Evolutionary conservation across 805 yeast species (phyloP).

Genomic region (Candida peoriensis): DNA sequence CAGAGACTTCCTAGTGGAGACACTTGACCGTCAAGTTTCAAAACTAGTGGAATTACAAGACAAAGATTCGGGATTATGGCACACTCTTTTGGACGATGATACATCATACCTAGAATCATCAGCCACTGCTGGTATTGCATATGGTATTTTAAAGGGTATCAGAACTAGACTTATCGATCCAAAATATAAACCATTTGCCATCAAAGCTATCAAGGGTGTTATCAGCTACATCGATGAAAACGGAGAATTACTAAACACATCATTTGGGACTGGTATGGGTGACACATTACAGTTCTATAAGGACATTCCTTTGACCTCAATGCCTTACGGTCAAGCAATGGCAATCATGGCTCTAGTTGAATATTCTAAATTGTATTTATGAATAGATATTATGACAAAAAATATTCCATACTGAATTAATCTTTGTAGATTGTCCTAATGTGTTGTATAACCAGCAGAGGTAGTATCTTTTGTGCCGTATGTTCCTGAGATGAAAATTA

Average conservation of each 20-base stretch:
- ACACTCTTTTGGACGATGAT: slow-evolving; percentile 10
- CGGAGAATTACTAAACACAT: slow-evolving; percentile 10
- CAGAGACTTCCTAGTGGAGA: slow-evolving; percentile 9
- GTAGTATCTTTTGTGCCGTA: no score
- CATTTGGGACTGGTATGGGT: slow-evolving; percentile 13
- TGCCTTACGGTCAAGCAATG: slow-evolving; percentile 14
- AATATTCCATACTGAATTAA: no score
- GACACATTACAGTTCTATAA: slow-evolving; percentile 10
- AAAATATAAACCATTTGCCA: slow-evolving; percentile 7
- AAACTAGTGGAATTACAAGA: slow-evolving; percentile 10
- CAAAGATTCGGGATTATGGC: slow-evolving; percentile 10
- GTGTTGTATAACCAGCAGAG: neutral
- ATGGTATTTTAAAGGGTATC: slow-evolving; percentile 11
- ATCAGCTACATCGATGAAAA: slow-evolving; percentile 9
- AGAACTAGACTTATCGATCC: slow-evolving; percentile 6
- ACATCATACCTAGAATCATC: slow-evolving; percentile 11
- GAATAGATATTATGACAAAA: no score
- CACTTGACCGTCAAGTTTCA: slow-evolving; percentile 13
- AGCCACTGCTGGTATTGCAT: slow-evolving; percentile 11
- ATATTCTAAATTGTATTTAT: slow-evolving; percentile 9
- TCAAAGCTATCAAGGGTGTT: slow-evolving; percentile 11
- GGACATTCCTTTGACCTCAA: slow-evolving; percentile 11
- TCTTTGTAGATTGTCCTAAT: no score
- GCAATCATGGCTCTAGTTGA: slow-evolving; percentile 13
- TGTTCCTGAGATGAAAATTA: no score